Evolutionary conservation across 345 rosid species (phyloP).

Genomic region (Dovyalis caffra): DNA sequence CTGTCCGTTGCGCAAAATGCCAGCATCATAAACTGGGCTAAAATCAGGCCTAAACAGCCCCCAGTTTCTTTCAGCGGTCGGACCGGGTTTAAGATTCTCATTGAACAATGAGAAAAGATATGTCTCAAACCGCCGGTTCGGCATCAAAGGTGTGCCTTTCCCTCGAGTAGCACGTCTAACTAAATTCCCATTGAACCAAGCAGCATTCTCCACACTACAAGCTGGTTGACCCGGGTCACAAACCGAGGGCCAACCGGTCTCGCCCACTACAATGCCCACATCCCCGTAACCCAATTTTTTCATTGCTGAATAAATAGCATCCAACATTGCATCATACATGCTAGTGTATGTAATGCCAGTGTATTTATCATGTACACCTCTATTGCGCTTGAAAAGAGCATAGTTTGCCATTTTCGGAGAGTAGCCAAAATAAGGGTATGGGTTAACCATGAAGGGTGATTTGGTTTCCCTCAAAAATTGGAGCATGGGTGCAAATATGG

Average conservation of each 20-base stretch:
- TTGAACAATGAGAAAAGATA: conserved; percentile 21
- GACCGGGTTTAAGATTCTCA: conserved; percentile 27
- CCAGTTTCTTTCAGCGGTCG: conserved; percentile 17
- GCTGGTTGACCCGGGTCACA: conserved; percentile 17
- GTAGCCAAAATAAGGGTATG: conserved; percentile 24
- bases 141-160: conserved; percentile 27
- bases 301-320: conserved; percentile 27
- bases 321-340: conserved; percentile 29
- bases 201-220: conserved; percentile 18
- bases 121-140: conserved; percentile 21
- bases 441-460: conserved; percentile 23
- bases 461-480: conserved; percentile 20
- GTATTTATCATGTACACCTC: conserved; percentile 11
- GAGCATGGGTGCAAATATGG: conserved; percentile 22
- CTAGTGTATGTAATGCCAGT: conserved; percentile 14
- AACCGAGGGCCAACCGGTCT: conserved; percentile 33
- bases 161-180: neutral
- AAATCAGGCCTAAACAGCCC: conserved; percentile 29
- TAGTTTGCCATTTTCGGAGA: conserved; percentile 16
- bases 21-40: conserved; percentile 21
- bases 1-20: conserved; percentile 14
- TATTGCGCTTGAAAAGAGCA: conserved; percentile 14
- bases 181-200: conserved; percentile 16
- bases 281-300: conserved; percentile 19
- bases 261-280: conserved; percentile 24